A percentile compares a stretch with the other conserved stretches of the same genome.
These are phyloP conservation scores for Penicillium brevicompactum DNA, from an alignment of 2,329 filamentous ascomycete genomes.

Conservation along the genomic window DNA sequence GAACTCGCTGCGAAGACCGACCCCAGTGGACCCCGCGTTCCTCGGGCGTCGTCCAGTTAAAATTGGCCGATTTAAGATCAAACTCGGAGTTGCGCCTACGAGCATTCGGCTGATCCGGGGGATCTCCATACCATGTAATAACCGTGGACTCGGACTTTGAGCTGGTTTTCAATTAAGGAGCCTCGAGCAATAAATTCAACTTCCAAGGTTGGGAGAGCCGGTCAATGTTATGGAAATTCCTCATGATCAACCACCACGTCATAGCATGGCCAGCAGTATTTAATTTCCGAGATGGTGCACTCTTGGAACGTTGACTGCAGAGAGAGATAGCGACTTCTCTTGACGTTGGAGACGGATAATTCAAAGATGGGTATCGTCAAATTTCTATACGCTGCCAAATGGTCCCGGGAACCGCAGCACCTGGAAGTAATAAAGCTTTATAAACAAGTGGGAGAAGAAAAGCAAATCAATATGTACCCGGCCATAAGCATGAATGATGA, in stretches of 20 bases:
- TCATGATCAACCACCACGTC: too few species aligned
- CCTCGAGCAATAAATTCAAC: background rate
- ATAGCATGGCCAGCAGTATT: too few species aligned
- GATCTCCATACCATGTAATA: background rate
- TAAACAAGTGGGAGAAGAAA: slow-evolving; percentile 2
- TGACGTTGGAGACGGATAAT: background rate
- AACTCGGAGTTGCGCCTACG: slow-evolving; percentile 9
- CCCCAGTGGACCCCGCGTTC: slow-evolving; percentile 8
- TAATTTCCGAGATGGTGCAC: too few species aligned
- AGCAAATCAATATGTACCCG: background rate
- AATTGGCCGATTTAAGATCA: slow-evolving; percentile 7
- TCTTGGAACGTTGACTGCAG: too few species aligned
- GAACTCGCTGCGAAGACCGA: slow-evolving; percentile 8
- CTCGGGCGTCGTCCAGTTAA: slow-evolving; percentile 5
- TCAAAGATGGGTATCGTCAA: slow-evolving; percentile 17
- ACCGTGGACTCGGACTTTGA: too few species aligned
- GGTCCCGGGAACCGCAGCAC: background rate
- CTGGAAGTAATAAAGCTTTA: slow-evolving; percentile 4
- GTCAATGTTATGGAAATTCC: background rate
- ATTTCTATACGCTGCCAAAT: slow-evolving; percentile 5
- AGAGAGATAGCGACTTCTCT: background rate
- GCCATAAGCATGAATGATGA: background rate
- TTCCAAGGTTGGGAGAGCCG: background rate
- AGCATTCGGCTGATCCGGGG: background rate
- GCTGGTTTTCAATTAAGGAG: background rate